A percentile compares a stretch with the other conserved stretches of the same genome.
Conservation (phyloP, 2,329 filamentous ascomycete genomes). For the Fusarium secorum region DNA sequence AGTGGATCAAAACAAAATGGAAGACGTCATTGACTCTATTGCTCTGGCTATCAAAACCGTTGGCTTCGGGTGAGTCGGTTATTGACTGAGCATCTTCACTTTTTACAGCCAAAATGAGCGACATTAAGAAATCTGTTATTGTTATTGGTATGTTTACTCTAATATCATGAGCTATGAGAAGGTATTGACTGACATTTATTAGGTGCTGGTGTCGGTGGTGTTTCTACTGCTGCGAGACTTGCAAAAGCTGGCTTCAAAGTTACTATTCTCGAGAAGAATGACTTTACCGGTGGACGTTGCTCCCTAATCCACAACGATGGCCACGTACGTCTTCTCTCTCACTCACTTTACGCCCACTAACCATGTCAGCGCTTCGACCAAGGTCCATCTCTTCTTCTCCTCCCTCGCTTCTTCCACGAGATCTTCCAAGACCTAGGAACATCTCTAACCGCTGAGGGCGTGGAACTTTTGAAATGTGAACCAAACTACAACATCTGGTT, state of each 20-base stretch:
- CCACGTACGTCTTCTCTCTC: slow-evolving; percentile 39
- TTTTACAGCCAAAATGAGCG: slow-evolving; percentile 11
- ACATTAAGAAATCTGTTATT: slow-evolving; percentile 39
- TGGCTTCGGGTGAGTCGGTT: not conserved
- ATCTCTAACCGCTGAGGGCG: slow-evolving; percentile 69
- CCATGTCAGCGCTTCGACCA: slow-evolving; percentile 71
- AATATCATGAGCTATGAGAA: not conserved
- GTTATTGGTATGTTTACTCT: slow-evolving; percentile 36
- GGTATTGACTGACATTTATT: not conserved
- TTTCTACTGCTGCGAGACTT: slow-evolving; percentile 75
- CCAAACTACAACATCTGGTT: slow-evolving; percentile 82
- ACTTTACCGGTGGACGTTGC: slow-evolving; percentile 75
- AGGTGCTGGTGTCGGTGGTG: slow-evolving; percentile 76
- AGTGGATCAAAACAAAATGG: slow-evolving; percentile 18
- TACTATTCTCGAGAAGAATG: slow-evolving; percentile 82
- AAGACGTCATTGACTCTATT: slow-evolving; percentile 35
- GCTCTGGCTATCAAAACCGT: slow-evolving; percentile 10
- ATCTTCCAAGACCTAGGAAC: slow-evolving; percentile 75
- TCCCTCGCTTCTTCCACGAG: slow-evolving; percentile 74
- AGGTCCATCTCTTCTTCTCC: slow-evolving; percentile 75
- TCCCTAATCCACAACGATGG: slow-evolving; percentile 68
- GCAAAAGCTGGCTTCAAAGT: slow-evolving; percentile 74
- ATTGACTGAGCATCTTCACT: not conserved
- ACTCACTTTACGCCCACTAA: not conserved
- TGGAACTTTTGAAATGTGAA: slow-evolving; percentile 74